These are phyloP conservation scores for Aurantiochytrium sp. DNA, from an alignment of 108 stramenopile genomes.

Conservation along the genomic window DNA sequence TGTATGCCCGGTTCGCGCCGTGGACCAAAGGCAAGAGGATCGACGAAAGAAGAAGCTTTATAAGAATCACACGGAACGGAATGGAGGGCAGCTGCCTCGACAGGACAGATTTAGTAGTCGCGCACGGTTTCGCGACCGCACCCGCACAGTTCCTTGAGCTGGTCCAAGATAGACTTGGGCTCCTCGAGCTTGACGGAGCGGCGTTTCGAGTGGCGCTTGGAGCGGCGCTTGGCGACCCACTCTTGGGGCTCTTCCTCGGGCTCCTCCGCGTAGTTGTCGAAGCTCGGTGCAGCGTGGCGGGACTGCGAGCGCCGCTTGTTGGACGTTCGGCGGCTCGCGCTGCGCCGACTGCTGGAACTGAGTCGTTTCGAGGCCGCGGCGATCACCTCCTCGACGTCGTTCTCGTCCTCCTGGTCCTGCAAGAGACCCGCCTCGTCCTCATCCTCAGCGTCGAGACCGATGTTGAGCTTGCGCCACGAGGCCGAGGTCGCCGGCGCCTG, in stretches of 20 bases:
- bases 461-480: background rate
- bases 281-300: too few species aligned
- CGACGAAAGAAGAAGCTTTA: too few species aligned
- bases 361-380: too few species aligned
- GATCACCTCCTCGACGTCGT: too few species aligned
- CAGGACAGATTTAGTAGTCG: background rate
- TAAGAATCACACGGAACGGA: too few species aligned
- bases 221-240: background rate
- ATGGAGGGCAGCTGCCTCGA: too few species aligned
- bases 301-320: too few species aligned
- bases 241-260: background rate
- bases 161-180: background rate
- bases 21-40: too few species aligned
- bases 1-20: too few species aligned
- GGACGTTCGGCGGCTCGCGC: too few species aligned
- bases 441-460: background rate
- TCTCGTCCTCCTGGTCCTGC: background rate
- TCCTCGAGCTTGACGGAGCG: background rate
- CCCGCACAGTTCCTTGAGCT: slow-evolving; percentile 15
- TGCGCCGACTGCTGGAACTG: too few species aligned
- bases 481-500: background rate
- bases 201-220: background rate
- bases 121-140: background rate
- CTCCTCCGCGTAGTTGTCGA: background rate
- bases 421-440: background rate